These are phyloP conservation scores for Pyrus communis DNA, from an alignment of 306 rosid genomes.

Conservation along the genomic window DNA sequence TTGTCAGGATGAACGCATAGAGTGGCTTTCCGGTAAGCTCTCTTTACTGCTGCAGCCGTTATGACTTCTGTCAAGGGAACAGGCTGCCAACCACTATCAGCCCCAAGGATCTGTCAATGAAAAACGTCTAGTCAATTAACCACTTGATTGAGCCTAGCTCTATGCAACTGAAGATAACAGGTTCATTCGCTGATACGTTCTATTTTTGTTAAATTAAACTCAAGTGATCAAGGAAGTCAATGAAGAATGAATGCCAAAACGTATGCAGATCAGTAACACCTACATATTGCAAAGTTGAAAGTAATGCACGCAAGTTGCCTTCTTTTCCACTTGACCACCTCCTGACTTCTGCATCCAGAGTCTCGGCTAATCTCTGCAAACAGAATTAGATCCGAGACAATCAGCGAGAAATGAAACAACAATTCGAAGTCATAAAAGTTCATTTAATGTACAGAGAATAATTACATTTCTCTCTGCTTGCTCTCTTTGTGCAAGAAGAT, in stretches of 20 bases:
- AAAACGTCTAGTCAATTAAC: neutral
- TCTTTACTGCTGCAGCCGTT: conserved; percentile 88
- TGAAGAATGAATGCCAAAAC: neutral
- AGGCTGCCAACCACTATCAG: conserved; percentile 89
- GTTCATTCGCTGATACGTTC: neutral
- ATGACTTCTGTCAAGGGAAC: conserved; percentile 83
- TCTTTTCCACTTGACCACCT: conserved; percentile 99
- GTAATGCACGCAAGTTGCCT: conserved; percentile 95
- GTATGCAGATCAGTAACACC: conserved; percentile 28
- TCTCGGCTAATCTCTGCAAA: conserved; percentile 88
- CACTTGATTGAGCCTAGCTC: neutral
- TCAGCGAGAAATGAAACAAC: conserved; percentile 20
- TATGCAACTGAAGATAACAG: neutral
- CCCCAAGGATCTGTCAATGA: conserved; percentile 73
- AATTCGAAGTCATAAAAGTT: conserved; percentile 4
- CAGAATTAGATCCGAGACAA: conserved; percentile 19
- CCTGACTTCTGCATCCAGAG: conserved; percentile 89
- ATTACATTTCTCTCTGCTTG: conserved; percentile 83
- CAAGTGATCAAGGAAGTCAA: too few species aligned
- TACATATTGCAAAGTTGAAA: conserved; percentile 98
- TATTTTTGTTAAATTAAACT: too few species aligned
- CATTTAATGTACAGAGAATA: neutral
- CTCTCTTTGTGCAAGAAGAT: conserved; percentile 78
- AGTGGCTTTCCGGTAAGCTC: conserved; percentile 94
- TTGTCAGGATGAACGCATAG: conserved; percentile 95